Evolutionary conservation across 78 protist species (phyloP).

Genomic region (Tieghemostelium lacteum): DNA sequence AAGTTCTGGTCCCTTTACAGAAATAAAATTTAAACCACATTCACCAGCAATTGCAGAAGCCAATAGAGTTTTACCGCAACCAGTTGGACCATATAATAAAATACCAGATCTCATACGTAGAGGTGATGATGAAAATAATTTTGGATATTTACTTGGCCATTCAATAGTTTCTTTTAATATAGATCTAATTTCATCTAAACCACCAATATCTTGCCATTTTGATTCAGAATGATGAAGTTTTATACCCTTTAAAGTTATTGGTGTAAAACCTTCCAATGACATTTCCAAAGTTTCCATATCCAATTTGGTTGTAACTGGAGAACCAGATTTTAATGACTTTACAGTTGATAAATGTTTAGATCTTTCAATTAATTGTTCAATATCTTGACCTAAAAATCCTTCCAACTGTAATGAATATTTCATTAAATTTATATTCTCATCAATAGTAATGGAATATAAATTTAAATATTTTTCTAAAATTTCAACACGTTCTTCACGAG

Average conservation of each 20-base stretch:
- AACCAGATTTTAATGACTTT: neutral
- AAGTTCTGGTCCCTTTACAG: constrained; percentile 97
- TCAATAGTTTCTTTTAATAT: constrained; percentile 84
- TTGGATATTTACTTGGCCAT: constrained; percentile 84
- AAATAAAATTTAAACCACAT: constrained; percentile 89
- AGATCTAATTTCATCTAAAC: constrained; percentile 52
- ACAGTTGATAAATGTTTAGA: constrained; percentile 32
- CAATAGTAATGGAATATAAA: neutral
- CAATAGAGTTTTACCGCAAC: constrained; percentile 95
- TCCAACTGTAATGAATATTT: constrained; percentile 39
- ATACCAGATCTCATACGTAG: constrained; percentile 82
- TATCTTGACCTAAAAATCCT: constrained; percentile 49
- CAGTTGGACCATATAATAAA: constrained; percentile 95
- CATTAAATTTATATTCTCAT: neutral
- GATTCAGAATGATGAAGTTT: constrained; percentile 53
- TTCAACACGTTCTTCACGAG: constrained; percentile 53
- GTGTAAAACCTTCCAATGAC: constrained; percentile 60
- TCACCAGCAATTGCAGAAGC: constrained; percentile 89
- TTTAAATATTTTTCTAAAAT: constrained; percentile 11
- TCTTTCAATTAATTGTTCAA: constrained; percentile 48
- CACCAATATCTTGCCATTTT: constrained; percentile 83
- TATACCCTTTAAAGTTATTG: constrained; percentile 68
- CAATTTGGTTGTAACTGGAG: neutral
- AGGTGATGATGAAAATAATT: constrained; percentile 79
- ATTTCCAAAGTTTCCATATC: constrained; percentile 4